phyloP scores from a whole-genome alignment of 768 basidiomycete genomes.

The Macrolepiota fuliginosa region DNA sequence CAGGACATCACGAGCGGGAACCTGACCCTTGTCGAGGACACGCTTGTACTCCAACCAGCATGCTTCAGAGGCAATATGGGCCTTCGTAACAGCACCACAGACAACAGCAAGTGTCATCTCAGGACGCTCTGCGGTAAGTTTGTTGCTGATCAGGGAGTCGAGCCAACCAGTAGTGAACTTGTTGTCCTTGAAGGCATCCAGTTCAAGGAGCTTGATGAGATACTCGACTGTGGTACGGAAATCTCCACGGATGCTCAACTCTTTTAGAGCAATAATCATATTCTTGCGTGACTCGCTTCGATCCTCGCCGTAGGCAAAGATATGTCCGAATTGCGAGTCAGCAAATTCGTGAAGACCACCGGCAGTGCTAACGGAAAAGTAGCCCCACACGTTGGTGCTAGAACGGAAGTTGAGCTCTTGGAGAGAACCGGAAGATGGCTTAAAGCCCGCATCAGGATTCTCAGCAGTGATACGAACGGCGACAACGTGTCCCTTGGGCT shows the following conservation, averaged over 20 bases:
- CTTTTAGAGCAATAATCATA: conserved; percentile 99
- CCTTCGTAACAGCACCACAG: conserved; percentile 95
- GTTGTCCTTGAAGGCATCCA: conserved; percentile 95
- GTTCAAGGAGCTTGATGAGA: conserved; percentile 94
- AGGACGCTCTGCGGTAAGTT: conserved; percentile 95
- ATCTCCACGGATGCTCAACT: conserved; percentile 97
- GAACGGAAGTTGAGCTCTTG: conserved; percentile 99
- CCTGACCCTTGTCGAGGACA: conserved; percentile 96
- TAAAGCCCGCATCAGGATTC: conserved; percentile 99
- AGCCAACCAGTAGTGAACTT: conserved; percentile 99
- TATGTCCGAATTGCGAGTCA: conserved; percentile 99
- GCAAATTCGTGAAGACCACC: conserved; percentile 99
- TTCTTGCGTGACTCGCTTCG: conserved; percentile 95
- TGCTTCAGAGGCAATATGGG: conserved; percentile 83
- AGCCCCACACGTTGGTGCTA: conserved; percentile 99
- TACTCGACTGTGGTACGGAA: conserved; percentile 99
- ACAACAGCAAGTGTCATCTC: conserved; percentile 91
- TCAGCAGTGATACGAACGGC: conserved; percentile 99
- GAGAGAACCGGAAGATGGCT: conserved; percentile 94
- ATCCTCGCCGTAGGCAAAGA: conserved; percentile 98
- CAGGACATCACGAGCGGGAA: conserved; percentile 89
- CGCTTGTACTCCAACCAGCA: conserved; percentile 94
- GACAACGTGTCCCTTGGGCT: conserved; percentile 97
- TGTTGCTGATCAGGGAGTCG: conserved; percentile 94
- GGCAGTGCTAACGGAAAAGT: conserved; percentile 94